Evolutionary conservation across 2,329 filamentous ascomycete species (phyloP), one percentile per base, ranked within the genome.

Genomic region (Claviceps quebecensis): DNA sequence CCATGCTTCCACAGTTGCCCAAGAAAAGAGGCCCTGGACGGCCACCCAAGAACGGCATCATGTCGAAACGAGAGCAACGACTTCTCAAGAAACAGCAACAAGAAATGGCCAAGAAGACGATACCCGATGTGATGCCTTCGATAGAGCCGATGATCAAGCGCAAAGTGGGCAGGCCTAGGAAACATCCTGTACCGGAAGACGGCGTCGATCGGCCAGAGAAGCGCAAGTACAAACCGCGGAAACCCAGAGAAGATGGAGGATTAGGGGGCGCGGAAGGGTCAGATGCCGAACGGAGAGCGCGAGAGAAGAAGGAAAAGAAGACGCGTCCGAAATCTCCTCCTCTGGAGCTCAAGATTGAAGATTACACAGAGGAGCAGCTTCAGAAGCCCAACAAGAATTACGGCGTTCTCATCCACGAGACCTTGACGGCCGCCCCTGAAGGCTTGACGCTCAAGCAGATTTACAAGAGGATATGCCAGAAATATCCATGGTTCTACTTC

Each of bases 1-100:
- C 66, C 5, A 57, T 67, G 22, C 59, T 71, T 53, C 64, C 68
- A 19, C 66, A 71, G 52, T 67, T 79, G 34, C 76, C 79, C 29
- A 84, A 80, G 66, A 83, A 84, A 56, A 81, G 86, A 57, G 86
- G 86, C 14, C 86, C 86, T 9, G 86, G 86, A n/a, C 73, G 86
- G 50, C 86, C 86, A 19, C 86, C 86, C 0, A 90, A 90, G 69
- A 86, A 90, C 60, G 86, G 86, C 29, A 77, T 88, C 62, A 87
- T 89, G 80, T 90, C 86, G 1, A 89, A 89, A 67, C 75, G 86
- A 52, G 83, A 89, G 60, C 76, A 83, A 57, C 73, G 80, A 17
- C 65, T 81, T 47, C 73, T 81, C 7, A 80, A 83, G 67, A 84
- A 83, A 63, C 65, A 68, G 51, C 68, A 71, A 52, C 65, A 70